Evolutionary conservation across 208 protist genomes (phyloP).

Genomic region (Angomonas ambiguus): DNA sequence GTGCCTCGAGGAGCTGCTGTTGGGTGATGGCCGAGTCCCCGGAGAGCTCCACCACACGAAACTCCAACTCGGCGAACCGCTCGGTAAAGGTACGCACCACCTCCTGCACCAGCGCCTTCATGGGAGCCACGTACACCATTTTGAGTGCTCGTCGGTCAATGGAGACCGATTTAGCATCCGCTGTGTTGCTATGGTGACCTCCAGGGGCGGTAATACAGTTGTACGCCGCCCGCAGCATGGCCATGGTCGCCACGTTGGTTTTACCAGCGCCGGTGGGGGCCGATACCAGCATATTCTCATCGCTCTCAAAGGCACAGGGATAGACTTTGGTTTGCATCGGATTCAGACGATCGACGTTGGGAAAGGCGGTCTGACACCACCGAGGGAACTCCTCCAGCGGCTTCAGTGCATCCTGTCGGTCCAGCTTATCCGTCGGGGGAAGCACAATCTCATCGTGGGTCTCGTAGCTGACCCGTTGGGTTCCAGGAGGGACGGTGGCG

Average conservation of each 20-base stretch:
- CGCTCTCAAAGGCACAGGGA: conserved; percentile 85
- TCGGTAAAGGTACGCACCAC: conserved; percentile 96
- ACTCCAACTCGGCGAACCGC: conserved; percentile 91
- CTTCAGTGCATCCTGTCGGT: conserved; percentile 32
- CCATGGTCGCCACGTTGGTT: conserved; percentile 99
- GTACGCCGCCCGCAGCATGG: conserved; percentile 93
- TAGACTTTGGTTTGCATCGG: conserved; percentile 96
- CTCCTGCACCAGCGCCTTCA: conserved; percentile 99
- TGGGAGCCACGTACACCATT: conserved; percentile 99
- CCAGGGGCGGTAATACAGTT: conserved; percentile 10
- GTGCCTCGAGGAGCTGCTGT: conserved; percentile 94
- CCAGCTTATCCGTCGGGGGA: conserved; percentile 55
- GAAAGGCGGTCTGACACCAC: conserved; percentile 66
- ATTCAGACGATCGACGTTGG: conserved; percentile 89
- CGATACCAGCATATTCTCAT: conserved; percentile 98
- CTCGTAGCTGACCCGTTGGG: conserved; percentile 63
- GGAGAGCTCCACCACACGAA: conserved; percentile 97
- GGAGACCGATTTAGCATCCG: neutral
- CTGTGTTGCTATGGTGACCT: neutral
- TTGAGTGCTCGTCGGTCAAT: conserved; percentile 87
- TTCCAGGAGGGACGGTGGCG: conserved; percentile 66
- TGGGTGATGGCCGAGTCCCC: conserved; percentile 97
- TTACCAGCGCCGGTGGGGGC: conserved; percentile 99
- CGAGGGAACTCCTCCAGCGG: conserved; percentile 42
- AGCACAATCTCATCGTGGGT: conserved; percentile 84